Base-by-base conservation (phyloP, 2,329 filamentous ascomycete species). In the Fusarium hostae region DNA sequence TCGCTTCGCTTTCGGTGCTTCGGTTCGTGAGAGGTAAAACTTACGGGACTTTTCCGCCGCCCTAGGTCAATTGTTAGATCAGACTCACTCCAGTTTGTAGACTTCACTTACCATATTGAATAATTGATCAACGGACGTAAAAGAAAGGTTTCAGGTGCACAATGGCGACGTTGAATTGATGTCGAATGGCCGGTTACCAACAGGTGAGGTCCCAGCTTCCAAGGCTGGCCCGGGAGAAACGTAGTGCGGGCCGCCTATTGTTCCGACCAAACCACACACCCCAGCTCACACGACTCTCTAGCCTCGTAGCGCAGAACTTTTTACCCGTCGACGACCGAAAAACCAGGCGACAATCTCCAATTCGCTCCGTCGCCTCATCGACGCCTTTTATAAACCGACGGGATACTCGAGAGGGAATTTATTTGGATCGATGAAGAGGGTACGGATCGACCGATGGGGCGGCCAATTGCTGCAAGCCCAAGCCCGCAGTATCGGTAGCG, bases 41-140 rank as follows among this genome's bases (percentile, higher is more conserved):
- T 87, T 82, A 89, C 87, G 85, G 86, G 78, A 89, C 82, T 82
- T 83, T 84, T 81, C 89, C 91, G 86, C 94, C 93, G 86, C 92
- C 92, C 91, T 91, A 73, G 18, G 59, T 71, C 68, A 69, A 64
- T 58, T 72, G 81, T 89, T 81, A 89, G 86, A 74, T 39, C 51
- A 35, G 39, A 56, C 30, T 34, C 47, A 30, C 34, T 43, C 13
- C 12, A 12, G 8, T 10, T 11, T 2, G 13, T 16, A 35, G 10
- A 3, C 8, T 2, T 4, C 24, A 77, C 85, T 78, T 81, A 90
- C 89, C 89, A 91, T 91, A 79, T 86, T 89, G 83, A 82, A 81
- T 75, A 64, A 72, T 59, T 73, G 79, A 71, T 79, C 78, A 80
- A 80, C 75, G 79, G 79, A 78, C 71, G 79, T 75, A 72, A 76